A percentile compares a stretch with the other conserved stretches of the same genome.
Conservation (phyloP, 495 filamentous ascomycete genomes). For the Aspergillus diversus region DNA sequence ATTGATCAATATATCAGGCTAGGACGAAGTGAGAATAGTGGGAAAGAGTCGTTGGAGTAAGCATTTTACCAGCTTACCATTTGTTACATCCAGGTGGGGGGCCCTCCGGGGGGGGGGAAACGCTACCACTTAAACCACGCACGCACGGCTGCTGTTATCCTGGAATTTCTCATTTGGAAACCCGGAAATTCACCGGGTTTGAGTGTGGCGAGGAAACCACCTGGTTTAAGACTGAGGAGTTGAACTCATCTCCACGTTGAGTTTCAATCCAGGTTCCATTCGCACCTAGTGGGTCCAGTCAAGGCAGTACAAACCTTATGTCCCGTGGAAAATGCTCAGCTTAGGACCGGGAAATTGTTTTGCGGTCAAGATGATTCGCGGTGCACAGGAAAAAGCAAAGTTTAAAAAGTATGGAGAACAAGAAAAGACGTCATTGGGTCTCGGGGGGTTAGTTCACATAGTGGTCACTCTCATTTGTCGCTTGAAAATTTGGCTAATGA, state of each 20-base stretch:
- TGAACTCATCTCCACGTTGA: too few species aligned
- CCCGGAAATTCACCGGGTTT: too few species aligned
- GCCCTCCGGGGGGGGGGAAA: too few species aligned
- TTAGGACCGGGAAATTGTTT: neutral
- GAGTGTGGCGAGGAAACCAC: too few species aligned
- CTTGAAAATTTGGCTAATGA: neutral
- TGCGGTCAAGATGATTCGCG: neutral
- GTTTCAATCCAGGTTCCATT: too few species aligned
- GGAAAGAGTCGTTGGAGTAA: neutral
- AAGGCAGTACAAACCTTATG: neutral
- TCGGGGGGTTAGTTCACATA: neutral
- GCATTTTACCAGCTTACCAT: neutral
- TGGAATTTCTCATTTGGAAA: too few species aligned
- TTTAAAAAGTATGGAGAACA: neutral
- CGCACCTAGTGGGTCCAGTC: neutral
- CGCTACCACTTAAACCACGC: too few species aligned
- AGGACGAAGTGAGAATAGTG: neutral
- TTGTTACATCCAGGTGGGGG: neutral
- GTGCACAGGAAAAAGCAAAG: neutral
- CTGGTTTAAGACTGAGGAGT: too few species aligned
- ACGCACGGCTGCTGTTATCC: too few species aligned
- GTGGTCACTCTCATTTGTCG: slow-evolving; percentile 4
- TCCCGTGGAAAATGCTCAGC: neutral
- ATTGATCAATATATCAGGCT: neutral
- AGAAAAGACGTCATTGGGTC: neutral